A percentile compares a stretch with the other conserved stretches of the same genome.
phyloP scores from a whole-genome alignment of 441 rosid species.

The California macrophylla region DNA sequence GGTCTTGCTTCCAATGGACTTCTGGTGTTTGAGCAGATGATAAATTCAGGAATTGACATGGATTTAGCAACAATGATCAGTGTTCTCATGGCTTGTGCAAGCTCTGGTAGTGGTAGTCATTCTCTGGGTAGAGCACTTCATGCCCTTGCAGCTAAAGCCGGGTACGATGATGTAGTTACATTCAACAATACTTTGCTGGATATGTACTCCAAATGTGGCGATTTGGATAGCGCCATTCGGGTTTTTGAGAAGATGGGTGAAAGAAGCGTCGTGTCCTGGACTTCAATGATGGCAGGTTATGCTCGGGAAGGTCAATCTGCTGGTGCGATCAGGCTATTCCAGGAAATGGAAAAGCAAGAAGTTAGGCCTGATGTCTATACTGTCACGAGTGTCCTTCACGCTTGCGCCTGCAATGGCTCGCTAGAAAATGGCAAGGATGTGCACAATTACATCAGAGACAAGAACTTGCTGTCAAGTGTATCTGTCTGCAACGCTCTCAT shows the following conservation, averaged over 20 bases:
- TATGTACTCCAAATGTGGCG: constrained; percentile 58
- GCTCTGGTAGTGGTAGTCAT: constrained; percentile 18
- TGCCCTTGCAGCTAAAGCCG: constrained; percentile 34
- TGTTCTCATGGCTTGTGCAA: constrained; percentile 48
- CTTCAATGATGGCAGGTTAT: constrained; percentile 63
- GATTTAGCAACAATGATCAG: constrained; percentile 49
- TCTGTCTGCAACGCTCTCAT: constrained; percentile 51
- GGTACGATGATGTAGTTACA: constrained; percentile 24
- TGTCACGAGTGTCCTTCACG: constrained; percentile 44
- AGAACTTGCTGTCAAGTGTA: constrained; percentile 36
- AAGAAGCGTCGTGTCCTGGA: constrained; percentile 53
- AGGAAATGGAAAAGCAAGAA: constrained; percentile 40
- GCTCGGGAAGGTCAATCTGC: constrained; percentile 45
- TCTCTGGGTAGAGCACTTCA: constrained; percentile 45
- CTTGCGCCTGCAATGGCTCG: constrained; percentile 50
- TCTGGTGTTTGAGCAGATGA: constrained; percentile 34
- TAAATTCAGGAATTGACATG: constrained; percentile 25
- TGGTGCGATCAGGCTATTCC: constrained; percentile 43
- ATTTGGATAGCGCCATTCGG: constrained; percentile 29
- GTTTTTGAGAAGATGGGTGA: constrained; percentile 43
- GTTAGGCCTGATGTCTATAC: constrained; percentile 45
- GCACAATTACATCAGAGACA: constrained; percentile 43
- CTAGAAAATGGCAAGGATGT: constrained; percentile 46
- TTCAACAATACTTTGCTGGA: constrained; percentile 50
- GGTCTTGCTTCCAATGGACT: constrained; percentile 35